These are phyloP conservation scores for Candida sithepensis DNA, from an alignment of 805 yeast species.

Conservation along the genomic window DNA sequence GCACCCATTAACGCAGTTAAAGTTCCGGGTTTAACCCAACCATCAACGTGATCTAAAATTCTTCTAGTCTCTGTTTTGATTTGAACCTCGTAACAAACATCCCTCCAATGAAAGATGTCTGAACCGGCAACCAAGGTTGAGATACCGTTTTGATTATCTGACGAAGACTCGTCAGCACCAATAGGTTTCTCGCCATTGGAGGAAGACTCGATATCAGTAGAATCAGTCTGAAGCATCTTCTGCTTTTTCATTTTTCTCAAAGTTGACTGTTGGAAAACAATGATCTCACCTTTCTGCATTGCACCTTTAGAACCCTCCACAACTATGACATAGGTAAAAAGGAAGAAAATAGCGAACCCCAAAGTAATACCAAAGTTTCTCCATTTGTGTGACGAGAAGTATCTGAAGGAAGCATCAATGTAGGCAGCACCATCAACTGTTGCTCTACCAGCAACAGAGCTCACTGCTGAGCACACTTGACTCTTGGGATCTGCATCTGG, in stretches of 20 bases:
- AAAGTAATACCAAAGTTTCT: slow-evolving; percentile 71
- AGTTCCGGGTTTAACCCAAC: slow-evolving; percentile 83
- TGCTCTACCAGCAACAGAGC: slow-evolving; percentile 52
- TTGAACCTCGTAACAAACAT: slow-evolving; percentile 66
- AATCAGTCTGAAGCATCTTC: slow-evolving; percentile 20
- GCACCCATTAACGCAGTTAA: slow-evolving; percentile 71
- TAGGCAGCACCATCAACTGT: slow-evolving; percentile 60
- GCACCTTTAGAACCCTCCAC: slow-evolving; percentile 61
- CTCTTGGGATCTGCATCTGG: slow-evolving; percentile 14
- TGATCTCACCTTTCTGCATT: no score
- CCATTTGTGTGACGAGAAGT: slow-evolving; percentile 63
- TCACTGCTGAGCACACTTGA: slow-evolving; percentile 40
- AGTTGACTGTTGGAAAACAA: slow-evolving; percentile 52
- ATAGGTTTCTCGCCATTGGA: slow-evolving; percentile 23
- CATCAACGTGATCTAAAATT: slow-evolving; percentile 63
- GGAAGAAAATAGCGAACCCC: slow-evolving; percentile 53
- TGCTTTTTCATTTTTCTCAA: slow-evolving; percentile 44
- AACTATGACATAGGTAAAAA: slow-evolving; percentile 47
- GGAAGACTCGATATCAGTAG: slow-evolving; percentile 28
- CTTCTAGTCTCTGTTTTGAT: slow-evolving; percentile 59
- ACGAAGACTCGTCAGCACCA: slow-evolving; percentile 23
- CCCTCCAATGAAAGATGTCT: slow-evolving; percentile 73
- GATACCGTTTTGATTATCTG: slow-evolving; percentile 28
- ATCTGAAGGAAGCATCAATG: slow-evolving; percentile 46
- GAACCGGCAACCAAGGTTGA: slow-evolving; percentile 30